Percentiles rank a stretch among this genome's conserved stretches.
These are phyloP conservation scores for Plasmodium chabaudi DNA, from an alignment of 169 alveolate species.

Conservation along the genomic window DNA sequence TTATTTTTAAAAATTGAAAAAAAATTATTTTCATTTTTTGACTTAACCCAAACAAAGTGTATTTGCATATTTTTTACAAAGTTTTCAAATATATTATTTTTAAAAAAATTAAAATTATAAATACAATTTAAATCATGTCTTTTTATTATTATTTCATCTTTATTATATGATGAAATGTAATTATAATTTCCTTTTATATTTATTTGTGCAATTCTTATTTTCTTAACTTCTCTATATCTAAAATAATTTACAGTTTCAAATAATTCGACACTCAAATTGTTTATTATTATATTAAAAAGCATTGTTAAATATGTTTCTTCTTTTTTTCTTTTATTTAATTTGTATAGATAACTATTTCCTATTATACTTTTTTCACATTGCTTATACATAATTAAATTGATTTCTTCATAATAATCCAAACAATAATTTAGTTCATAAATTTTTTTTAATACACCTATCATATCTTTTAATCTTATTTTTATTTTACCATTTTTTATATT, in stretches of 20 bases:
- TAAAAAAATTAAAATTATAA: constrained; percentile 21
- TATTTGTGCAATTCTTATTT: constrained; percentile 14
- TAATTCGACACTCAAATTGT: constrained; percentile 20
- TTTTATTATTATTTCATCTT: constrained; percentile 9
- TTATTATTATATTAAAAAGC: not conserved
- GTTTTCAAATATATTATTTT: constrained; percentile 62
- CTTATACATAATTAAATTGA: constrained; percentile 17
- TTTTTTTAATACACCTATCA: constrained; percentile 25
- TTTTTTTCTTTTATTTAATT: constrained; percentile 19
- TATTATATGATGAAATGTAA: constrained; percentile 23
- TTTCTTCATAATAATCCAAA: constrained; percentile 37
- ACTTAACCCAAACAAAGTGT: constrained; percentile 1
- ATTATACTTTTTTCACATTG: not conserved
- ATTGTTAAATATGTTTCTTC: constrained; percentile 1
- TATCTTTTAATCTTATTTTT: constrained; percentile 12
- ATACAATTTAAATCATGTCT: not conserved
- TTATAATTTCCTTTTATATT: constrained; percentile 24
- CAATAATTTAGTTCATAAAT: constrained; percentile 8
- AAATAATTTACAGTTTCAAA: constrained; percentile 10
- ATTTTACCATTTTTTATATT: constrained; percentile 18
- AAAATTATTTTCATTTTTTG: constrained; percentile 18
- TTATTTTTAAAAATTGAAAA: constrained; percentile 13
- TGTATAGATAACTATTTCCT: constrained; percentile 15
- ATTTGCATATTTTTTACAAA: constrained; percentile 23
- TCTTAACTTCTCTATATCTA: constrained; percentile 8